A percentile compares a stretch with the other conserved stretches of the same genome.
Conservation (phyloP, 163 green algal species). For the Scenedesmus sp. region DNA sequence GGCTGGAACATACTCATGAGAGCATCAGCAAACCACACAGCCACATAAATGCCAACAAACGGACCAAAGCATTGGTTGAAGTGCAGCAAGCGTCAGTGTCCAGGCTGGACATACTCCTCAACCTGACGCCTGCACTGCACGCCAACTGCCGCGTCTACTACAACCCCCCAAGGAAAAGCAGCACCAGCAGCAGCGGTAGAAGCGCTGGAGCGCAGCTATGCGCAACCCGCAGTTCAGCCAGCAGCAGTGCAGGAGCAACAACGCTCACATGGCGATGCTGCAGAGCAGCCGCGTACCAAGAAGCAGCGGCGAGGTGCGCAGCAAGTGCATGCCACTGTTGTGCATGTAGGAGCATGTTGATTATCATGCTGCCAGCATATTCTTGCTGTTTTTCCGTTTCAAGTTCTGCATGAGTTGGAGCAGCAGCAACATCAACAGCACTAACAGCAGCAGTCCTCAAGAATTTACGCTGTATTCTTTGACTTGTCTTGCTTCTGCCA, state of each 20-base stretch:
- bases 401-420: neutral
- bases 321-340: neutral
- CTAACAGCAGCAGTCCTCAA: too few species aligned
- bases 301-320: conserved; percentile 17
- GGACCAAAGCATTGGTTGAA: neutral
- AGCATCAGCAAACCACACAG: too few species aligned
- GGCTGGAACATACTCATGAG: too few species aligned
- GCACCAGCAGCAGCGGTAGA: conserved; percentile 26
- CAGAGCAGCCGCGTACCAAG: conserved; percentile 21
- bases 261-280: neutral
- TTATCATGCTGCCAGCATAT: too few species aligned
- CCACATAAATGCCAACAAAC: too few species aligned
- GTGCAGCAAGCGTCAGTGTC: neutral
- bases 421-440: neutral
- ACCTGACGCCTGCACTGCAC: neutral
- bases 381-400: neutral
- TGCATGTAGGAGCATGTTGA: neutral
- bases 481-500: neutral
- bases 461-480: neutral
- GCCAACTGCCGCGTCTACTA: neutral
- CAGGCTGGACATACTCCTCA: neutral
- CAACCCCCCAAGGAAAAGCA: neutral
- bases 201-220: conserved; percentile 35
- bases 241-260: conserved; percentile 20
- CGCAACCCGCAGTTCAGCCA: conserved; percentile 21